Percentiles rank a stretch among this genome's conserved stretches.
Evolutionary conservation across 192 early-diverging fungal species (phyloP).

Genomic region (Backusella sp.): DNA sequence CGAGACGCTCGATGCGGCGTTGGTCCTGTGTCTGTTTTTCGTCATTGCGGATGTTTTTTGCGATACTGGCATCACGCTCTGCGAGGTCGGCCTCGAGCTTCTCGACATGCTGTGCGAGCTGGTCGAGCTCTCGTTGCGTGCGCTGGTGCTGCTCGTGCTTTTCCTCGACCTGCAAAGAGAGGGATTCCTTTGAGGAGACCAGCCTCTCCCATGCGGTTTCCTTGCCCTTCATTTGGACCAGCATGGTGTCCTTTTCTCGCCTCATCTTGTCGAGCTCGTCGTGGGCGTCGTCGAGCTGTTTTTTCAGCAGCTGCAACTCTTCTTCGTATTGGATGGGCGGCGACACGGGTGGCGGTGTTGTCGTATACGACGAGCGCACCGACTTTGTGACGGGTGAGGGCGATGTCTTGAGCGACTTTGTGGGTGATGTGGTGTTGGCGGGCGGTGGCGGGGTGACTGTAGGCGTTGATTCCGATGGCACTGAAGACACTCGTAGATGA

Average conservation of each 20-base stretch:
- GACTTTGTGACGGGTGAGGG: neutral
- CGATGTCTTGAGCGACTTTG: neutral
- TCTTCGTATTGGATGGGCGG: slow-evolving; percentile 10
- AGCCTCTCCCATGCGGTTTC: slow-evolving; percentile 26
- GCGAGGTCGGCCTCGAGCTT: neutral
- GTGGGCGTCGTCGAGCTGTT: neutral
- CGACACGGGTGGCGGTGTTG: neutral
- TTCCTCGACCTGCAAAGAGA: slow-evolving; percentile 15
- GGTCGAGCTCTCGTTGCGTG: neutral
- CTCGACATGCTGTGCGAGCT: neutral
- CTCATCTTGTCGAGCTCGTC: slow-evolving; percentile 20
- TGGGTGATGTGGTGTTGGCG: neutral
- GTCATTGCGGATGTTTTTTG: slow-evolving; percentile 8
- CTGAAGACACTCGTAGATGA: slow-evolving; percentile 7
- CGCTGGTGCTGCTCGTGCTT: neutral
- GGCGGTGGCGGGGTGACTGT: neutral
- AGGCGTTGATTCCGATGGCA: neutral
- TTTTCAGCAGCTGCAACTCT: neutral
- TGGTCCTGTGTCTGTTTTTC: slow-evolving; percentile 11
- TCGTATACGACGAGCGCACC: neutral
- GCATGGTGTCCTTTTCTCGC: neutral
- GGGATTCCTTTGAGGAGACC: slow-evolving; percentile 23
- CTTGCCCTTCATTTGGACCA: slow-evolving; percentile 15
- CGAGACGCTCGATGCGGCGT: slow-evolving; percentile 17
- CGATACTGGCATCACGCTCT: slow-evolving; percentile 7